Evolutionary conservation across 2,329 filamentous ascomycete species (phyloP).

Genomic region (Clarireedia sp.): DNA sequence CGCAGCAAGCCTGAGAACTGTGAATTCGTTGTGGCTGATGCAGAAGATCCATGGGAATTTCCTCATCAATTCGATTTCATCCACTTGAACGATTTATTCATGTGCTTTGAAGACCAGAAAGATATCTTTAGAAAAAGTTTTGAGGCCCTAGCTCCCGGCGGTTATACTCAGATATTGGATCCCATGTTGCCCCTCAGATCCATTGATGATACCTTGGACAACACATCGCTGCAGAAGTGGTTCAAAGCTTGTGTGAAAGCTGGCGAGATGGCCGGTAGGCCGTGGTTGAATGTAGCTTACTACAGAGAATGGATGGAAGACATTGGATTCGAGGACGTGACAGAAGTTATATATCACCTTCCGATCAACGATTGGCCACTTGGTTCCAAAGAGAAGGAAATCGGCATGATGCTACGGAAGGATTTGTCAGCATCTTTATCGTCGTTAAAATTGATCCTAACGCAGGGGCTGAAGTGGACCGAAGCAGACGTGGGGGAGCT

Average conservation of each 20-base stretch:
- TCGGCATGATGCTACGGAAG: constrained; percentile 16
- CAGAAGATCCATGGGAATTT: constrained; percentile 40
- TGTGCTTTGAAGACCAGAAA: constrained; percentile 13
- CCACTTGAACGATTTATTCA: constrained; percentile 26
- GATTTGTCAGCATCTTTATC: constrained; percentile 9
- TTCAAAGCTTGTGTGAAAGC: constrained; percentile 12
- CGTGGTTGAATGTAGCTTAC: constrained; percentile 12
- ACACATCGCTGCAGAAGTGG: constrained; percentile 19
- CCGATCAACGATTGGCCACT: constrained; percentile 48
- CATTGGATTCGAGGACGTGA: constrained; percentile 47
- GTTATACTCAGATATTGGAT: constrained; percentile 15
- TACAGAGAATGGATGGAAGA: constrained; percentile 26
- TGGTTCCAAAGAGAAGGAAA: constrained; percentile 18
- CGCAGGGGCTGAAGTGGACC: neutral
- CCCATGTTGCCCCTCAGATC: constrained; percentile 9
- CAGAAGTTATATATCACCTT: constrained; percentile 43
- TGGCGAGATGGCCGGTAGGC: constrained; percentile 9
- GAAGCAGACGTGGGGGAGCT: neutral
- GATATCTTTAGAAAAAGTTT: constrained; percentile 9
- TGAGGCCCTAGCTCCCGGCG: constrained; percentile 13
- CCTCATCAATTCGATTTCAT: constrained; percentile 43
- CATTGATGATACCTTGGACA: constrained; percentile 16
- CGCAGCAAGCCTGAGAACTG: constrained; percentile 9
- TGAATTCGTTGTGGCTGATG: constrained; percentile 43
- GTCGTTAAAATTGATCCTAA: neutral